Conservation (phyloP, 176 grass and related monocot genomes). For the Cymbopogon citratus region DNA sequence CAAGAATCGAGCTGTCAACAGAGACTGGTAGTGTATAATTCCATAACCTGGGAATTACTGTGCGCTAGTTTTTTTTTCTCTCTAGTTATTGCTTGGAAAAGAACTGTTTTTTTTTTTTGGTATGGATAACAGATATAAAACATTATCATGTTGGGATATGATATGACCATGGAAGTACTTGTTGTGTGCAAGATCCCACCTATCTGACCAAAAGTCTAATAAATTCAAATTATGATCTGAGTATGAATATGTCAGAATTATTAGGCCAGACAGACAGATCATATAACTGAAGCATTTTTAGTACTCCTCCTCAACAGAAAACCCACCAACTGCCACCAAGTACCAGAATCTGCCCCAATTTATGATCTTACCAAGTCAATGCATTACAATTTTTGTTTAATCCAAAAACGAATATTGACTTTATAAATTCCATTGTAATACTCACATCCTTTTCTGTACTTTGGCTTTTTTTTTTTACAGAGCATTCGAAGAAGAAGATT, state of each 20-base stretch:
- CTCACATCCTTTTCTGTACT: neutral
- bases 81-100: neutral
- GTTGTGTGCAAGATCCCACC: neutral
- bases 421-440: neutral
- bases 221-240: neutral
- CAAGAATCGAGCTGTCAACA: neutral
- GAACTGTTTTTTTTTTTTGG: neutral
- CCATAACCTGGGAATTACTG: neutral
- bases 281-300: conserved; percentile 3
- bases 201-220: neutral
- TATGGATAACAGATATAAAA: neutral
- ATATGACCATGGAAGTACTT: too few species aligned
- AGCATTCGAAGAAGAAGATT: neutral
- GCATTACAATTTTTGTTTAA: neutral
- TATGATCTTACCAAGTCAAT: conserved; percentile 10
- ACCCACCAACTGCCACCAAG: conserved; percentile 15
- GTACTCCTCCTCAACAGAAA: neutral
- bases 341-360: neutral
- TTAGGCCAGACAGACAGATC: neutral
- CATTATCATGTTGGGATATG: neutral
- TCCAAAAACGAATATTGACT: neutral
- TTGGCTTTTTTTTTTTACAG: neutral
- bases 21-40: neutral
- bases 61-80: neutral
- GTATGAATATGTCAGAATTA: neutral